Evolutionary conservation across 768 basidiomycete genomes (phyloP).

Genomic region (Agrocybe pediades): DNA sequence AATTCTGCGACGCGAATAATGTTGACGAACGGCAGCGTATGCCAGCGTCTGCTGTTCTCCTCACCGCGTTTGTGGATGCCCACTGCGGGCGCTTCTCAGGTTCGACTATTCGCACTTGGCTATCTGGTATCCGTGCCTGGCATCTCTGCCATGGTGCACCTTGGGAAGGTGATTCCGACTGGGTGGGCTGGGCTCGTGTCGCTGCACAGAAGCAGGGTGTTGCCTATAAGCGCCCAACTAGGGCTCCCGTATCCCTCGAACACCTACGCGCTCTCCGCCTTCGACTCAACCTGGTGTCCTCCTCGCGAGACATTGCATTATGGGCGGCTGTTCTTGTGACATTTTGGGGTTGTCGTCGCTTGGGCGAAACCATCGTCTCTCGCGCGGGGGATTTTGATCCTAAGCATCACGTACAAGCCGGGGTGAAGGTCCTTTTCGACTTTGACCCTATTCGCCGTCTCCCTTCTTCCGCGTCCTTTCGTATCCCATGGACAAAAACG

Average conservation of each 20-base stretch:
- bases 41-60: conserved; percentile 31
- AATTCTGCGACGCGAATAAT: conserved; percentile 33
- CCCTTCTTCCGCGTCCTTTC: conserved; percentile 13
- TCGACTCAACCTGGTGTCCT: conserved; percentile 19
- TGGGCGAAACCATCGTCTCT: conserved; percentile 30
- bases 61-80: conserved; percentile 26
- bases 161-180: conserved; percentile 35
- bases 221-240: conserved; percentile 13
- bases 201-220: conserved; percentile 23
- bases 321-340: conserved; percentile 33
- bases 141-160: conserved; percentile 33
- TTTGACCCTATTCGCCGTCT: conserved; percentile 1
- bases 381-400: background rate
- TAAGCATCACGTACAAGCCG: background rate
- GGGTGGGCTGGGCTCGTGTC: conserved; percentile 16
- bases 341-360: conserved; percentile 36
- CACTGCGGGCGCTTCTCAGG: conserved; percentile 12
- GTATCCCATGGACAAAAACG: conserved; percentile 36
- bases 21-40: conserved; percentile 31
- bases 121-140: conserved; percentile 37
- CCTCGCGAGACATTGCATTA: conserved; percentile 32
- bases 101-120: conserved; percentile 31
- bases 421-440: background rate
- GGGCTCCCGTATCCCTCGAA: conserved; percentile 34
- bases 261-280: conserved; percentile 27